Evolutionary conservation across 345 rosid genomes (phyloP).

Genomic region (Eucalyptus tenuipes): DNA sequence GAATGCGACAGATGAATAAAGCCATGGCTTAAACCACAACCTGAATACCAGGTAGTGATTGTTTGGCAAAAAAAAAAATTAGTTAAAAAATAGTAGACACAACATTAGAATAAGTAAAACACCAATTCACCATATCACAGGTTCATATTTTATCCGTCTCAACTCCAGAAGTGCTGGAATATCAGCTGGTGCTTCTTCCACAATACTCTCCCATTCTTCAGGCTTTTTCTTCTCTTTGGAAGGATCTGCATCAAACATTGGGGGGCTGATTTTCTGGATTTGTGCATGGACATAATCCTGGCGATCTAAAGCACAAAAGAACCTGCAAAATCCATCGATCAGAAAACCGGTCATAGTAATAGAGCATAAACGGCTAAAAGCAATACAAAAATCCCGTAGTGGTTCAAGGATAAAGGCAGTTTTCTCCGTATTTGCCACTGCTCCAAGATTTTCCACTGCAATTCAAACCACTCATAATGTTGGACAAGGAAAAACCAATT

Average conservation of each 20-base stretch:
- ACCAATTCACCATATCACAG: too few relatives aligned
- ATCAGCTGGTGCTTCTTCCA: too few relatives aligned
- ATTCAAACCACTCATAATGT: constrained; percentile 21
- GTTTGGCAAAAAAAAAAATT: too few relatives aligned
- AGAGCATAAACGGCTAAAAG: neutral
- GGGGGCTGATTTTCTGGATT: constrained; percentile 81
- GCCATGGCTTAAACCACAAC: too few relatives aligned
- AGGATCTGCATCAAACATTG: constrained; percentile 68
- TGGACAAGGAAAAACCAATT: too few relatives aligned
- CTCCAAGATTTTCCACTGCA: constrained; percentile 88
- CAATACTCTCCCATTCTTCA: constrained; percentile 28
- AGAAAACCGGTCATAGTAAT: neutral
- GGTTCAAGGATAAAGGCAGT: constrained; percentile 89
- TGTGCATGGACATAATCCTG: constrained; percentile 86
- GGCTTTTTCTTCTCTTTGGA: constrained; percentile 86
- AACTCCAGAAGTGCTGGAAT: too few relatives aligned
- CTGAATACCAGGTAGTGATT: too few relatives aligned
- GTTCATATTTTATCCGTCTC: too few relatives aligned
- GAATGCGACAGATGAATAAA: too few relatives aligned
- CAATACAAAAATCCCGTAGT: constrained; percentile 18
- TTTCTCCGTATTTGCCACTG: constrained; percentile 94
- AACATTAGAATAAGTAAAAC: too few relatives aligned
- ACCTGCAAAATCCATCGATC: constrained; percentile 27
- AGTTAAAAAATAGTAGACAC: too few relatives aligned
- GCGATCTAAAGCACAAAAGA: constrained; percentile 81